Evolutionary conservation across 2,329 filamentous ascomycete species (phyloP), one percentile per base, ranked within the genome.

Genomic region (Hymenoscyphus scutula): DNA sequence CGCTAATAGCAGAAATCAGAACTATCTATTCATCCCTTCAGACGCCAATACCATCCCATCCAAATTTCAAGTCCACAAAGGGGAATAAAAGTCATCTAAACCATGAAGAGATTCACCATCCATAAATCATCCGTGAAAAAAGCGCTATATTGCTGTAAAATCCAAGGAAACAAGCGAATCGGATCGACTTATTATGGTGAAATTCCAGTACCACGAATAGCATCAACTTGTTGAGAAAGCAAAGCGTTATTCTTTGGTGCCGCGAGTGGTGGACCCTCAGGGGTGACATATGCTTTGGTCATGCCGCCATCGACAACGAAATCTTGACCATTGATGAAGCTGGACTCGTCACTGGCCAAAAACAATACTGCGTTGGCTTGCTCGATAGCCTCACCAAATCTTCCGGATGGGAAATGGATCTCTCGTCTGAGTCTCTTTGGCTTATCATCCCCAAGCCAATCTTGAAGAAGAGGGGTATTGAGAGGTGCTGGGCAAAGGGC

Each of bases 251-350:
- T 89, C 65, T 76, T 74, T 3, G 87, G 87, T 5, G 82, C 81
- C 11, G 78, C 69, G 0, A 79, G 69, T 8, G 85, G 74, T 15
- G 83, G 79, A 3, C 87, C 87, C 76, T 89, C 85, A 1, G 87
- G 79, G 1, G 87, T 89, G 30, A 89, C 86, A 76, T 97, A 98
- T 53, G 92, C 91, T 82, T 90, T 97, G 72, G 88, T 94, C 91
- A 99, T 91, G 64, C 94, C 94, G 63, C 95, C 95, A 72, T 99
- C 95, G 29, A 98, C 92, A 4, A 96, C 89, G 79, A 98, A 96
- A 75, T 98, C 95, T 63, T 86, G 85, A 6, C 87, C 89, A 68
- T 90, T 91, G 68, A 91, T 84, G 70, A 91, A 91, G 76, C 86
- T 88, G 73, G 84, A 85, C 76, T 91, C 89, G 65, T 92, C 89